Evolutionary conservation across 805 yeast genomes (phyloP).

Genomic region (Schizosaccharomyces cryophilus): DNA sequence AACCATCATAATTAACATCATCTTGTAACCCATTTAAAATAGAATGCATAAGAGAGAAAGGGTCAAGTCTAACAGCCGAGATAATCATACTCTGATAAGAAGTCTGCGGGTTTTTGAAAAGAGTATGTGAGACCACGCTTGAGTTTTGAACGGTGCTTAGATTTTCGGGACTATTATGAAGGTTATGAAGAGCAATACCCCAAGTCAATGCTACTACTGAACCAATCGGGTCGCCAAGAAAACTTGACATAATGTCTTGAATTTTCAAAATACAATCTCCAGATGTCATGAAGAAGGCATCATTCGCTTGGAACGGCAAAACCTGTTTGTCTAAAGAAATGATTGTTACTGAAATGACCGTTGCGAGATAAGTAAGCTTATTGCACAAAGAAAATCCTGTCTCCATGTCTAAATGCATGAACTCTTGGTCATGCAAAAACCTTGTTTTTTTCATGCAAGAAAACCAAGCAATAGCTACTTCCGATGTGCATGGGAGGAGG

Average conservation of each 20-base stretch:
- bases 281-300: background rate
- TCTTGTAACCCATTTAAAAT: background rate
- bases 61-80: background rate
- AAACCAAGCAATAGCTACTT: background rate
- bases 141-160: background rate
- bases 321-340: background rate
- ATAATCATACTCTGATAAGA: background rate
- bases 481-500: background rate
- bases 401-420: background rate
- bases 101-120: background rate
- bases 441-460: background rate
- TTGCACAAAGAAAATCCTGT: background rate
- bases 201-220: background rate
- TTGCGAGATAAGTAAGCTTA: background rate
- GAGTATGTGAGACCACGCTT: background rate
- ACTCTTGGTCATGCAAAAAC: background rate
- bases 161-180: background rate
- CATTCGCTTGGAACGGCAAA: background rate
- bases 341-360: background rate
- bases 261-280: background rate
- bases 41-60: background rate
- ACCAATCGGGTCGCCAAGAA: background rate
- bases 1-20: background rate
- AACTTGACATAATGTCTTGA: background rate
- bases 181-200: background rate